phyloP scores from a whole-genome alignment of 768 basidiomycete genomes.

The Lactarius vividus region DNA sequence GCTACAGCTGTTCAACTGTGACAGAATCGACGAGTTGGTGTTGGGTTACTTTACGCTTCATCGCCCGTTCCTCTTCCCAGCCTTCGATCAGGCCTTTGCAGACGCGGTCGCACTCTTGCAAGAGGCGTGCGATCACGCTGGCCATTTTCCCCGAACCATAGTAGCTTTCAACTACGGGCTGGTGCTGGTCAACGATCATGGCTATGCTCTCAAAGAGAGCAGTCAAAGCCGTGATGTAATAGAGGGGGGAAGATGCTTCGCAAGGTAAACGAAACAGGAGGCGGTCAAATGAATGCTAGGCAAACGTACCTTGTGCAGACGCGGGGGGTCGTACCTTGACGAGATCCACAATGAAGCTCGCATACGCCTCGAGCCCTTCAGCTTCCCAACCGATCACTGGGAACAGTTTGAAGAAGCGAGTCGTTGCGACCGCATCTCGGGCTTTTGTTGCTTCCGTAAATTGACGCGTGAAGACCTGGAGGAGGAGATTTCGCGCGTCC shows the following conservation, averaged over 20 bases:
- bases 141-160: slow-evolving; percentile 90
- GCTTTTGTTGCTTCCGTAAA: slow-evolving; percentile 80
- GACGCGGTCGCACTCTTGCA: slow-evolving; percentile 86
- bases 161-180: slow-evolving; percentile 97
- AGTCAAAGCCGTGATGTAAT: slow-evolving; percentile 87
- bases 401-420: slow-evolving; percentile 95
- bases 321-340: slow-evolving; percentile 76
- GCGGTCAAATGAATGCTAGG: slow-evolving; percentile 14
- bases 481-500: slow-evolving; percentile 66
- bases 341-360: slow-evolving; percentile 87
- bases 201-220: slow-evolving; percentile 94
- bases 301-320: slow-evolving; percentile 74
- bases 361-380: slow-evolving; percentile 90
- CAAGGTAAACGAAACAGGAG: slow-evolving; percentile 12
- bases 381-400: slow-evolving; percentile 92
- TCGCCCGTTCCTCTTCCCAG: slow-evolving; percentile 89
- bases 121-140: slow-evolving; percentile 65
- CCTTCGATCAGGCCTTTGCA: slow-evolving; percentile 69
- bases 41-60: slow-evolving; percentile 68
- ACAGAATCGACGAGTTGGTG: not conserved
- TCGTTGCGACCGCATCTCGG: slow-evolving; percentile 82
- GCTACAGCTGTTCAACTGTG: slow-evolving; percentile 30
- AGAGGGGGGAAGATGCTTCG: slow-evolving; percentile 85
- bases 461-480: slow-evolving; percentile 71
- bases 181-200: slow-evolving; percentile 95